These are phyloP conservation scores for Yamadazyma siamensis DNA, from an alignment of 1,139 yeast genomes.

Conservation along the genomic window DNA sequence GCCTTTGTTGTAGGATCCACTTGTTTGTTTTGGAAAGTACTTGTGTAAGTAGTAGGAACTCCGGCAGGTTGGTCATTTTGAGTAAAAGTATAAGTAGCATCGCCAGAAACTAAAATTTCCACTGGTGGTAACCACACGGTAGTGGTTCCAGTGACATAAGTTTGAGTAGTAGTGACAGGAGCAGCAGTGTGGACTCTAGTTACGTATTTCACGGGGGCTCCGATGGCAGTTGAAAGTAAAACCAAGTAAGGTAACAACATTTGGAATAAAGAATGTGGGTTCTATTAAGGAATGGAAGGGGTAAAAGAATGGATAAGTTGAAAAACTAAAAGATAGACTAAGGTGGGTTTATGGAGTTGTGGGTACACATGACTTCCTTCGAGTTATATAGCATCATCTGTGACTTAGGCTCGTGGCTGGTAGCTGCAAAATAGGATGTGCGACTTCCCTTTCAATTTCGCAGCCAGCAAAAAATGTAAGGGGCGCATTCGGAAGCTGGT, in stretches of 20 bases:
- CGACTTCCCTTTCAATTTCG: constrained; percentile 5
- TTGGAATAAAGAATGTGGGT: constrained; percentile 2
- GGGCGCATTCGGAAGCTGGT: constrained; percentile 1
- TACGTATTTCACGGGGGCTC: constrained; percentile 40
- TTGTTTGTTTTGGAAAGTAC: constrained; percentile 15
- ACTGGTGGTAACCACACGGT: constrained; percentile 68
- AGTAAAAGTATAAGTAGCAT: constrained; percentile 59
- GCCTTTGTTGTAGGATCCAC: constrained; percentile 6
- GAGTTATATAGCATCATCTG: too few relatives aligned
- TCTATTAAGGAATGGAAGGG: background rate
- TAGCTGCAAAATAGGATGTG: constrained; percentile 4
- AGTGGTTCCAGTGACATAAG: constrained; percentile 57
- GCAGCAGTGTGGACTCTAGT: constrained; percentile 66
- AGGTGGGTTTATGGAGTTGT: too few relatives aligned
- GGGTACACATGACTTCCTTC: too few relatives aligned
- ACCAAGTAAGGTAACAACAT: constrained; percentile 19
- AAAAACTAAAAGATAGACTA: background rate
- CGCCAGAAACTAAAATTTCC: constrained; percentile 58
- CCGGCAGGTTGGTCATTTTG: constrained; percentile 35
- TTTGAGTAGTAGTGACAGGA: constrained; percentile 51
- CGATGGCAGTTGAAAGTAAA: constrained; percentile 19
- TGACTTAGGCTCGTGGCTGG: too few relatives aligned
- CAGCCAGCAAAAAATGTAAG: constrained; percentile 5
- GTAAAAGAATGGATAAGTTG: too few relatives aligned
- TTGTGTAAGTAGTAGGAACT: constrained; percentile 31